Evolutionary conservation across 495 filamentous ascomycete species (phyloP).

Genomic region (Neurospora hispaniola): DNA sequence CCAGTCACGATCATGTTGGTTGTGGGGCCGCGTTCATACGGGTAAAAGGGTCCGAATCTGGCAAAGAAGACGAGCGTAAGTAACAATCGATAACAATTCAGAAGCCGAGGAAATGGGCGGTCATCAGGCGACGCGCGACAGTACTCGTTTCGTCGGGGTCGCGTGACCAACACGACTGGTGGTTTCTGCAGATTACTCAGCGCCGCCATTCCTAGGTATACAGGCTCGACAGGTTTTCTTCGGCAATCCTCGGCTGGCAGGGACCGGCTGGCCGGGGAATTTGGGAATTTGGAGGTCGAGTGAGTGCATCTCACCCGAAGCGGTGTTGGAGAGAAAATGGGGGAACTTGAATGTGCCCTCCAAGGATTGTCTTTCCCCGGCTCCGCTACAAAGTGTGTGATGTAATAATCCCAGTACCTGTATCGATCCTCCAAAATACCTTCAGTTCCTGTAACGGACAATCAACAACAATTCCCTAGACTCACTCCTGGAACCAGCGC

Average conservation of each 20-base stretch:
- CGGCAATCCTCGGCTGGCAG: slow-evolving; percentile 30
- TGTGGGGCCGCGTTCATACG: not conserved
- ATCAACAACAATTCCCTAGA: not conserved
- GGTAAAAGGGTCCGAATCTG: not conserved
- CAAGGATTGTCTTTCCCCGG: not conserved
- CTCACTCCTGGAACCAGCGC: not conserved
- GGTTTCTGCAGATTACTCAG: not conserved
- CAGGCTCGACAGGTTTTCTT: not conserved
- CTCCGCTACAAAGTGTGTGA: not conserved
- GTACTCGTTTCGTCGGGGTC: not conserved
- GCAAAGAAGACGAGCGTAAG: not conserved
- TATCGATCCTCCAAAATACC: not conserved
- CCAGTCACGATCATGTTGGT: not conserved
- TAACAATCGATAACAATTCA: not conserved
- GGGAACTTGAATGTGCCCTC: not conserved
- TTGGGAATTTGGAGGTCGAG: not conserved
- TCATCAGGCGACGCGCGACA: not conserved
- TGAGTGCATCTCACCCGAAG: not conserved
- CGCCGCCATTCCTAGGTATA: not conserved
- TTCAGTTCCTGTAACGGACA: not conserved
- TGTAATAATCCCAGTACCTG: not conserved
- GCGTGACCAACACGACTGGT: not conserved
- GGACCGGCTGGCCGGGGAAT: not conserved
- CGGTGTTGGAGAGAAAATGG: not conserved
- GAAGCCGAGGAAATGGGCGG: not conserved